These are phyloP conservation scores for Phanerochaete carnosa DNA, from an alignment of 768 basidiomycete species.

Conservation along the genomic window DNA sequence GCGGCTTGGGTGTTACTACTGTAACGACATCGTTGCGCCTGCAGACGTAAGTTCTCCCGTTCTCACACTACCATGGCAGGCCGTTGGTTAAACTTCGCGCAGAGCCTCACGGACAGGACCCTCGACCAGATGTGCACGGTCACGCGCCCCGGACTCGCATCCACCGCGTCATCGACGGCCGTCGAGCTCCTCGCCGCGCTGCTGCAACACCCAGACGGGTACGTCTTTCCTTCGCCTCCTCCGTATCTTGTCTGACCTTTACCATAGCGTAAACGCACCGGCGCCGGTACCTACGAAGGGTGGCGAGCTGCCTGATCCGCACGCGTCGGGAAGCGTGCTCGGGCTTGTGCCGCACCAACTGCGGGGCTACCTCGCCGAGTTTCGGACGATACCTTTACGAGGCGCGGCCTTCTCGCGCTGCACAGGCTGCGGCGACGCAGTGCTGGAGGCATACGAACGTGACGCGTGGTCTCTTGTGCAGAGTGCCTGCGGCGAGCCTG, in stretches of 20 bases:
- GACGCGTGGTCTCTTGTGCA: slow-evolving; percentile 78
- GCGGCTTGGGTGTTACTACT: slow-evolving; percentile 91
- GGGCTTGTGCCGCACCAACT: slow-evolving; percentile 94
- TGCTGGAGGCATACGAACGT: slow-evolving; percentile 74
- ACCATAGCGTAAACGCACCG: slow-evolving; percentile 54
- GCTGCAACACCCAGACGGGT: slow-evolving; percentile 90
- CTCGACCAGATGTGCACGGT: slow-evolving; percentile 99
- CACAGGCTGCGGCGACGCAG: slow-evolving; percentile 85
- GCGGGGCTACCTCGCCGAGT: slow-evolving; percentile 85
- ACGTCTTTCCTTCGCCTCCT: slow-evolving; percentile 16
- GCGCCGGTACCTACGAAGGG: slow-evolving; percentile 52
- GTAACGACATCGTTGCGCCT: slow-evolving; percentile 97
- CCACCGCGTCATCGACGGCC: slow-evolving; percentile 87
- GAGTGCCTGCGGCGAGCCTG: slow-evolving; percentile 81
- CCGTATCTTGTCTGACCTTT: not conserved
- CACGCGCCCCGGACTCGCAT: slow-evolving; percentile 89
- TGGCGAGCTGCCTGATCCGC: slow-evolving; percentile 22
- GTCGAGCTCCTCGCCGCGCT: slow-evolving; percentile 90
- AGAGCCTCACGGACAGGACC: slow-evolving; percentile 82
- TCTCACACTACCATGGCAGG: not conserved
- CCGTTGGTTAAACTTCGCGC: not conserved
- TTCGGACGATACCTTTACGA: slow-evolving; percentile 77
- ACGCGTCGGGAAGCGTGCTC: slow-evolving; percentile 51
- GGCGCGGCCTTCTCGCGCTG: slow-evolving; percentile 87
- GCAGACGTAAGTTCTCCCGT: slow-evolving; percentile 72